A percentile compares a stretch with the other conserved stretches of the same genome.
Conservation (phyloP, 441 rosid species). For the Euphorbia corollata region DNA sequence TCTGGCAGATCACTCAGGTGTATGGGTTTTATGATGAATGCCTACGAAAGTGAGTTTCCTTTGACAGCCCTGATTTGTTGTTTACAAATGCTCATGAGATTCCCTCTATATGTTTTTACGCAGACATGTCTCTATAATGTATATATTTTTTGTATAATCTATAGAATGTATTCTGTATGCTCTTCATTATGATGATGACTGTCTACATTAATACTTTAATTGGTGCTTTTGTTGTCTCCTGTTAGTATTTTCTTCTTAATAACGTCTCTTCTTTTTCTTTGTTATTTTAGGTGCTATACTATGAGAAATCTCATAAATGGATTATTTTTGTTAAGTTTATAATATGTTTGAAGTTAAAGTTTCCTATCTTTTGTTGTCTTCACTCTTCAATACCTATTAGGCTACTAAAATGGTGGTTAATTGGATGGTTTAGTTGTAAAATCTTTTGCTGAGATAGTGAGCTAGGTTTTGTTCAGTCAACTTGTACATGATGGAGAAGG, state of each 20-base stretch:
- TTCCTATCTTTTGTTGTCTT: too few relatives aligned
- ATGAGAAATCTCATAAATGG: neutral
- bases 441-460: too few relatives aligned
- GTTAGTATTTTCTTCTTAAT: neutral
- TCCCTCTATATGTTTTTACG: neutral
- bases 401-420: too few relatives aligned
- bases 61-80: neutral
- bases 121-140: too few relatives aligned
- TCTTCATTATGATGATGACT: neutral
- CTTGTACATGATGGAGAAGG: too few relatives aligned
- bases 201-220: neutral
- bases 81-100: neutral
- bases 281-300: neutral
- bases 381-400: too few relatives aligned
- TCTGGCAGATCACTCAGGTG: conserved; percentile 80
- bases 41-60: conserved; percentile 74
- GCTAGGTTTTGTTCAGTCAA: too few relatives aligned
- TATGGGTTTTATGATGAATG: conserved; percentile 96
- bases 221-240: neutral
- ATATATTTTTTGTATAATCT: neutral
- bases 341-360: neutral
- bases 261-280: neutral
- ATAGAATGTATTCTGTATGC: too few relatives aligned
- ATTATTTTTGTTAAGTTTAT: neutral
- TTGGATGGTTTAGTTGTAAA: too few relatives aligned